Evolutionary conservation across 441 rosid genomes (phyloP), one percentile per base, ranked within the genome.

Genomic region (Pelargonium australe): DNA sequence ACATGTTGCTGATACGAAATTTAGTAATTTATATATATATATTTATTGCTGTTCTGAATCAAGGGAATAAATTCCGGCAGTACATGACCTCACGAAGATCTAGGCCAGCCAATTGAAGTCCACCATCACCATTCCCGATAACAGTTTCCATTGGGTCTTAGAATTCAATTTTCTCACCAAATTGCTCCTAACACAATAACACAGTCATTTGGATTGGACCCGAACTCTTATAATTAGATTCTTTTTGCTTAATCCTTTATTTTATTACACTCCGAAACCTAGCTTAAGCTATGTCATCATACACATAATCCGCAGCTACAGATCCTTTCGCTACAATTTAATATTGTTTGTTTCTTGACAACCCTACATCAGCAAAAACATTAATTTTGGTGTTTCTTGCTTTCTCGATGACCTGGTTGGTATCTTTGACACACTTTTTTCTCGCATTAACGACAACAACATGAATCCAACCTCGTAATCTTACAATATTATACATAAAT

Each of bases 21-120:
- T 41, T 43, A 43, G 44, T 70, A 81, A 68, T 72, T 79, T 76
- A 73, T 78, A 72, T 0, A 31, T 20, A 97, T 91, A 55, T 47
- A 9, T 47, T 47, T 11, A 47, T 47, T 9, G 53, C 12, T 47
- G n/a, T 9, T 47, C 53, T 47, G 53, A 47, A 47, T 47, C n/a
- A 13, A 9, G 53, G 12, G 53, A 47, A 47, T 47, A 47, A 47
- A 47, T 47, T 47, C n/a, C n/a, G 53, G 53, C 53, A 47, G 53
- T 47, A 47, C 53, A 47, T 47, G 53, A 47, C n/a, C 53, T 47
- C 53, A 47, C n/a, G n/a, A 47, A 47, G 53, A 47, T 47, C 53
- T 47, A 47, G n/a, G 53, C 53, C 14, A 13, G 53, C 53, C 53
- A 47, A 47, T 47, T 11, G 53, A 47, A 47, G 53, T 13, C 1